Evolutionary conservation across 2,329 filamentous ascomycete species (phyloP), one percentile per base, ranked within the genome.

Genomic region (Exophiala viscosa): DNA sequence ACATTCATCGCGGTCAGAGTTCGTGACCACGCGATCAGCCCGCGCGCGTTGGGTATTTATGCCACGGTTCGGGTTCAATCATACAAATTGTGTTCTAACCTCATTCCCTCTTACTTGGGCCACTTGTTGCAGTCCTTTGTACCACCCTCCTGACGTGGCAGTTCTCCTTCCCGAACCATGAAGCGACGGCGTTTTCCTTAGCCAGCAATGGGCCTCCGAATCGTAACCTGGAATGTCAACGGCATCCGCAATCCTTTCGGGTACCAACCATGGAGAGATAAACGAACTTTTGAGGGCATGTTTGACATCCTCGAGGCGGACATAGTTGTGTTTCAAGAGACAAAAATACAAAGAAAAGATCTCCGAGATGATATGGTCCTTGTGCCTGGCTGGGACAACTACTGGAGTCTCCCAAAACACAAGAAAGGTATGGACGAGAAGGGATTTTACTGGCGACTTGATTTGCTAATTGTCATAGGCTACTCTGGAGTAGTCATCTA

Each of bases 401-500:
- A 86, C 71, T 96, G 96, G 72, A 96, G 90, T 67, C 76, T 99
- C 18, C 93, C 93, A 0, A 90, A 86, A 67, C 80, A 95, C 66
- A 97, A 97, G 70, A 97, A 96, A 76, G 92, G 90, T 86, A 72
- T 62, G 28, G 33, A 33, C 34, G 23, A n/a, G 6, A 23, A 15
- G 9, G 31, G n/a, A n/a, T n/a, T 17, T 31, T 14, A 18, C 14
- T 17, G 9, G 17, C 13, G 3, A 5, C 14, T 44, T 66, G 50
- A 17, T 13, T 8, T 9, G 41, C 48, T 50, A 40, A 52, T 36
- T 14, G 9, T n/a, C 48, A 4, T 36, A 95, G 90, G 93, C 18
- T 99, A 97, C 67, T 95, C 92, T 20, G 93, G 93, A 1, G 92
- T 99, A 1, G 93, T 87, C 3, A 90, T 99, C 33, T 99, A 96